These are phyloP conservation scores for Phytophthora hybrid DNA, from an alignment of 352 stramenopile genomes.

Conservation along the genomic window DNA sequence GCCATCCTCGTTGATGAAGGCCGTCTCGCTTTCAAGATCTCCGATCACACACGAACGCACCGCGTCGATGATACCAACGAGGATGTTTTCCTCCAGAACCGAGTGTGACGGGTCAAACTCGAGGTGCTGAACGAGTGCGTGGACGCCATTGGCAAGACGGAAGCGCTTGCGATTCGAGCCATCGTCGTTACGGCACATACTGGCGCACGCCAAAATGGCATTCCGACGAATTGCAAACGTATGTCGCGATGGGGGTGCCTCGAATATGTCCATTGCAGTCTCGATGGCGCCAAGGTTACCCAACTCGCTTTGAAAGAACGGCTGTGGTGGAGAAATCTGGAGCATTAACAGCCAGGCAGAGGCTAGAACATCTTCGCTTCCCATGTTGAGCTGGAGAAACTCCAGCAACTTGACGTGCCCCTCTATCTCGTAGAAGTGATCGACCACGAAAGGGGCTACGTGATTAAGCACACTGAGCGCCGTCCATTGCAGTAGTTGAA, in stretches of 20 bases:
- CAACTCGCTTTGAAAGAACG: slow-evolving; percentile 56
- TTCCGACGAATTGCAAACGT: slow-evolving; percentile 75
- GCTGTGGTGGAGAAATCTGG: slow-evolving; percentile 45
- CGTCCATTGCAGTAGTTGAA: slow-evolving; percentile 63
- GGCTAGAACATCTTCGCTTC: slow-evolving; percentile 49
- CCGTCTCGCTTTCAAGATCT: slow-evolving; percentile 55
- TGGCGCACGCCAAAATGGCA: slow-evolving; percentile 63
- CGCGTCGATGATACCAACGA: slow-evolving; percentile 71
- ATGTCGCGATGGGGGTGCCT: slow-evolving; percentile 51
- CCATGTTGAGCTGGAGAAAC: slow-evolving; percentile 53
- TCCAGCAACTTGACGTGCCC: slow-evolving; percentile 59
- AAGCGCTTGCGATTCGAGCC: slow-evolving; percentile 65
- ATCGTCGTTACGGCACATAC: slow-evolving; percentile 63
- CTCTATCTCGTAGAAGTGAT: slow-evolving; percentile 66
- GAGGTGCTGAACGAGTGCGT: slow-evolving; percentile 50
- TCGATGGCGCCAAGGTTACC: slow-evolving; percentile 60
- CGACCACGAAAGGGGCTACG: slow-evolving; percentile 51
- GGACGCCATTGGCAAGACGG: slow-evolving; percentile 53
- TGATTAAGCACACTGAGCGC: slow-evolving; percentile 70
- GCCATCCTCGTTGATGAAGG: slow-evolving; percentile 69
- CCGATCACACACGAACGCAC: slow-evolving; percentile 74
- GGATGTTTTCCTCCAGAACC: slow-evolving; percentile 73
- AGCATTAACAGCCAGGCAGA: slow-evolving; percentile 66
- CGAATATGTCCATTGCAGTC: slow-evolving; percentile 58
- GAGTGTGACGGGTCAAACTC: slow-evolving; percentile 60